Conservation (phyloP, 1,284 basidiomycete genomes). For the Microbotryomycetes sp. region DNA sequence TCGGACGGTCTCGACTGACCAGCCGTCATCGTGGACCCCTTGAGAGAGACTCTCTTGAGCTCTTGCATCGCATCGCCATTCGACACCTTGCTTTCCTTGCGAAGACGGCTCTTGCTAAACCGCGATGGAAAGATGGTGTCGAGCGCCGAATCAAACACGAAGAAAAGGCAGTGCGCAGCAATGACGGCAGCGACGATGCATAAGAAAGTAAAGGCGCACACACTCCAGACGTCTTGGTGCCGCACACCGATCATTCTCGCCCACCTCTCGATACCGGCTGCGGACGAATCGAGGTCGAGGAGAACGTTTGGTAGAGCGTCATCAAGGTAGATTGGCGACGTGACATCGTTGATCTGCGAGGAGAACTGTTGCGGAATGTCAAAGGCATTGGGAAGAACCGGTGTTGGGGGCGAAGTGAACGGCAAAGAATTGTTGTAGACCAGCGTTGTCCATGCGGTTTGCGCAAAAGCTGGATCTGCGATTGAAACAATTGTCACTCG, state of each 20-base stretch:
- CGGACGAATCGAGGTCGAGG: constrained; percentile 47
- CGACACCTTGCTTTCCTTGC: not conserved
- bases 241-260: constrained; percentile 71
- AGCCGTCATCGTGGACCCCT: not conserved
- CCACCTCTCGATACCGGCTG: constrained; percentile 64
- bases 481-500: constrained; percentile 21
- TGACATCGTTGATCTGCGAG: constrained; percentile 57
- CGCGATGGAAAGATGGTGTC: constrained; percentile 16
- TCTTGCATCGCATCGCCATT: not conserved
- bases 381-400: constrained; percentile 51
- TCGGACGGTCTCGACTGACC: constrained; percentile 1
- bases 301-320: constrained; percentile 58
- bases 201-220: constrained; percentile 74
- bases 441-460: constrained; percentile 79
- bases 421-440: constrained; percentile 65
- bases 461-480: constrained; percentile 72
- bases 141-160: constrained; percentile 16
- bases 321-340: constrained; percentile 73
- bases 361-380: constrained; percentile 8
- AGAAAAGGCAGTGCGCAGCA: constrained; percentile 43
- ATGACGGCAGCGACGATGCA: constrained; percentile 66
- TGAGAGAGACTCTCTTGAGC: constrained; percentile 5
- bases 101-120: constrained; percentile 1
- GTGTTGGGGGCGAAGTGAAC: constrained; percentile 52
- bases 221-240: constrained; percentile 74